Evolutionary conservation across 768 basidiomycete species (phyloP).

Genomic region (Boletus rex-veris): DNA sequence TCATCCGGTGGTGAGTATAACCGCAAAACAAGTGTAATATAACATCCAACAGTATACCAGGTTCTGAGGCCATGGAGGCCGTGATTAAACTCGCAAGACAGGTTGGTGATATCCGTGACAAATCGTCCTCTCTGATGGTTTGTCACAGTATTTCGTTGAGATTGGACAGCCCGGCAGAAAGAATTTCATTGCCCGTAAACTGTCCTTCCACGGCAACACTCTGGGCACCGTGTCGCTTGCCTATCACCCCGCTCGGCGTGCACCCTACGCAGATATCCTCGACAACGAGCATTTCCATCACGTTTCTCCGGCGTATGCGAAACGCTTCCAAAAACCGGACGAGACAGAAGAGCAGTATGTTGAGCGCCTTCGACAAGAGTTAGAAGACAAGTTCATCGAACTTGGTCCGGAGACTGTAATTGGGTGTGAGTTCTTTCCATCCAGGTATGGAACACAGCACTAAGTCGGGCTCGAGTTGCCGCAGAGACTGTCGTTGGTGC

Average conservation of each 20-base stretch:
- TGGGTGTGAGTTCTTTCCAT: constrained; percentile 52
- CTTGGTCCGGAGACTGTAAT: constrained; percentile 81
- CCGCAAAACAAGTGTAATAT: not conserved
- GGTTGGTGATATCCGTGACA: constrained; percentile 34
- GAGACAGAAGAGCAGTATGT: constrained; percentile 83
- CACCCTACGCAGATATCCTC: constrained; percentile 63
- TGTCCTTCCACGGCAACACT: constrained; percentile 88
- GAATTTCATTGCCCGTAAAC: constrained; percentile 74
- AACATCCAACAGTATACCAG: constrained; percentile 35
- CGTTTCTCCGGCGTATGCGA: constrained; percentile 84
- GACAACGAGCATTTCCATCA: constrained; percentile 71
- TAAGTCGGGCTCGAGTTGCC: constrained; percentile 46
- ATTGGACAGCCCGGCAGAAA: constrained; percentile 63
- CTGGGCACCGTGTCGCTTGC: constrained; percentile 65
- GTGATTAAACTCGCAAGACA: constrained; percentile 81
- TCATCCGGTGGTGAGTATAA: constrained; percentile 62
- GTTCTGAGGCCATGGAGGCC: constrained; percentile 87
- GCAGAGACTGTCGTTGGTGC: constrained; percentile 89
- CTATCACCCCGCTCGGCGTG: constrained; percentile 63
- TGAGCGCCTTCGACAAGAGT: constrained; percentile 68
- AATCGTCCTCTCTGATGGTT: constrained; percentile 6
- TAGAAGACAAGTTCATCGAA: constrained; percentile 82
- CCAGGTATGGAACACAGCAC: not conserved
- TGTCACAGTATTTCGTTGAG: constrained; percentile 62
- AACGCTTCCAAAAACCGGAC: constrained; percentile 63